Evolutionary conservation across 116 monocot species (phyloP), one percentile per base, ranked within the genome.

Genomic region (Zostera marina): DNA sequence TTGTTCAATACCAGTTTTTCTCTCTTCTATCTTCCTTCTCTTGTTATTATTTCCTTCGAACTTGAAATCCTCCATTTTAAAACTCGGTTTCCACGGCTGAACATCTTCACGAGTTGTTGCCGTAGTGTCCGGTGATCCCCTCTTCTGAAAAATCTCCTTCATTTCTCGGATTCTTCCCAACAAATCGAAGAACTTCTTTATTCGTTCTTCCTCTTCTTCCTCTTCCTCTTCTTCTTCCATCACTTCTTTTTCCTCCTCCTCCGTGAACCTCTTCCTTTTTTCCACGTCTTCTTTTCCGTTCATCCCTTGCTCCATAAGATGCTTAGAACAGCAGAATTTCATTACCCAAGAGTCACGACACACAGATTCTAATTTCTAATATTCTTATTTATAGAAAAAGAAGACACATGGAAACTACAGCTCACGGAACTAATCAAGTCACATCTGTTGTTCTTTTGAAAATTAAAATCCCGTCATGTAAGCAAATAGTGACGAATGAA

Each of bases 101-200:
- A 7, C 51, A 5, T 51, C n/a, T 19, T 4, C 51, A 15, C 1
- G 16, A 16, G 16, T 7, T 21, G 1, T 20, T 19, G 16, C 51
- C 9, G 1, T 16, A 21, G 2, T 8, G 51, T n/a, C 15, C 47
- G 47, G 4, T 13, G 47, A 4, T 13, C 12, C 8, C 8, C 19
- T 51, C n/a, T 7, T 51, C 17, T 8, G 9, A 8, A 20, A 21
- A 3, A 19, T 7, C 51, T 51, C 21, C 19, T 19, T 51, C 51
- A 51, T 19, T 19, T 51, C 51, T 15, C 19, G 5, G 3, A 51
- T 51, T 51, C 51, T 51, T 9, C 51, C 20, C 2, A 20, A 3
- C 51, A 51, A 20, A 16, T 51, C 51, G 51, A 51, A 51, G 51
- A 51, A 51, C 51, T 51, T 21, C 51, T 51, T 9, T 51, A 51